Evolutionary conservation across 2,329 filamentous ascomycete genomes (phyloP).

Genomic region (Penicillium hordei): DNA sequence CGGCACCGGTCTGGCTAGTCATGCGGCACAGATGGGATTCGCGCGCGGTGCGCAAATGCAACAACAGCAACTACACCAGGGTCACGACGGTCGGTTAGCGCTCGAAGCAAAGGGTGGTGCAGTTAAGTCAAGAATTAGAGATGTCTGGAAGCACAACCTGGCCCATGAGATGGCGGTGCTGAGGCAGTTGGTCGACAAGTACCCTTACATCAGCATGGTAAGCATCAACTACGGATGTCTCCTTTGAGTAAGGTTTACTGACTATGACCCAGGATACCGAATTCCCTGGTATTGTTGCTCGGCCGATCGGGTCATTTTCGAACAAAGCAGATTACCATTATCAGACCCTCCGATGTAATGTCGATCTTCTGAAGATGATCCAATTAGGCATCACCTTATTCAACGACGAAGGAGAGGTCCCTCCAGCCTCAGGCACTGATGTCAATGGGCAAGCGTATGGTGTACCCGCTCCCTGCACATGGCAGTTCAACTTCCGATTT

Average conservation of each 20-base stretch:
- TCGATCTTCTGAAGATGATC: slow-evolving; percentile 96
- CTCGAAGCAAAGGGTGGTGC: slow-evolving; percentile 58
- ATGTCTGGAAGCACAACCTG: slow-evolving; percentile 93
- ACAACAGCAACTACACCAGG: slow-evolving; percentile 53
- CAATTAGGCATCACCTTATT: slow-evolving; percentile 95
- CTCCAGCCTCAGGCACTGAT: slow-evolving; percentile 65
- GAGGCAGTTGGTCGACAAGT: slow-evolving; percentile 80
- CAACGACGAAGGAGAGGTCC: slow-evolving; percentile 83
- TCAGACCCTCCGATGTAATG: slow-evolving; percentile 94
- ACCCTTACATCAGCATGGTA: slow-evolving; percentile 97
- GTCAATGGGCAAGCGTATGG: slow-evolving; percentile 52
- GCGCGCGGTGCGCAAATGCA: slow-evolving; percentile 69
- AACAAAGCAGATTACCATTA: slow-evolving; percentile 98
- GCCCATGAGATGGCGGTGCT: slow-evolving; percentile 86
- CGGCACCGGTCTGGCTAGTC: slow-evolving; percentile 74
- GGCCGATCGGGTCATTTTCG: slow-evolving; percentile 90
- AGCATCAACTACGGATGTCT: slow-evolving; percentile 34
- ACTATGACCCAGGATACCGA: slow-evolving; percentile 74
- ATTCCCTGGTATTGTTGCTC: slow-evolving; percentile 94
- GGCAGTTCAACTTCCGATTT: slow-evolving; percentile 99
- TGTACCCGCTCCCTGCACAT: slow-evolving; percentile 75
- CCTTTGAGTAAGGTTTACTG: slow-evolving; percentile 1
- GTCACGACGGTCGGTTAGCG: slow-evolving; percentile 54
- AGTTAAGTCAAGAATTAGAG: slow-evolving; percentile 78
- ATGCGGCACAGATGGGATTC: slow-evolving; percentile 86